Conservation (phyloP, 202 grass and related monocot species). For the Setaria viridis region DNA sequence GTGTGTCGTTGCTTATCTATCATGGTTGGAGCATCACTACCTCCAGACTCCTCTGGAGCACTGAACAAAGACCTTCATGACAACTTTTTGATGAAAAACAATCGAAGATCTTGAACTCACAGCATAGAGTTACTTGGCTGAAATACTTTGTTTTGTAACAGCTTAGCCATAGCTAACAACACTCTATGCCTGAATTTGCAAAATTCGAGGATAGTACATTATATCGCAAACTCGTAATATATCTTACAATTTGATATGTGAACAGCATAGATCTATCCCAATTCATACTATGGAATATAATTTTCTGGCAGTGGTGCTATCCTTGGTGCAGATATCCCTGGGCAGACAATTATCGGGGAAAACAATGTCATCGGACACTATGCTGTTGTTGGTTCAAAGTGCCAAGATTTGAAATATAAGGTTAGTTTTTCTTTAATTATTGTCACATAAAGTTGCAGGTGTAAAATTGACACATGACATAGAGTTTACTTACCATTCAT, state of each 20-base stretch:
- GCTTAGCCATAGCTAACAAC: not conserved
- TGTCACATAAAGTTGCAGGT: not conserved
- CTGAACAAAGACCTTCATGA: not conserved
- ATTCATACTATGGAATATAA: constrained; percentile 51
- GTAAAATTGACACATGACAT: not conserved
- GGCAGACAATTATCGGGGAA: constrained; percentile 70
- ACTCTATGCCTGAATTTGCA: constrained; percentile 3
- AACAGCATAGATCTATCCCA: constrained; percentile 23
- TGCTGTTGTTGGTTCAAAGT: constrained; percentile 81
- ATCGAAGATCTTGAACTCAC: not conserved
- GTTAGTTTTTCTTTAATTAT: constrained; percentile 45
- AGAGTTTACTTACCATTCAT: constrained; percentile 2
- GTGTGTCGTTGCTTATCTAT: not conserved
- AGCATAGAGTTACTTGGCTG: constrained; percentile 7
- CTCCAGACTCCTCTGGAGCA: not conserved
- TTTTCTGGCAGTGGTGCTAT: constrained; percentile 85
- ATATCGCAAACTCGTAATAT: not conserved
- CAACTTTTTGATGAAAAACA: not conserved
- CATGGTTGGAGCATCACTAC: not conserved
- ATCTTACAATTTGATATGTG: constrained; percentile 1
- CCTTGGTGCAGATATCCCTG: constrained; percentile 86
- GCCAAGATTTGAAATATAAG: constrained; percentile 98
- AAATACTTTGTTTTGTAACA: constrained; percentile 6
- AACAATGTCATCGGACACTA: constrained; percentile 83
- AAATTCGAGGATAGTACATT: not conserved